phyloP scores from a whole-genome alignment of 116 monocot species.

The Trichopus zeylanicus region DNA sequence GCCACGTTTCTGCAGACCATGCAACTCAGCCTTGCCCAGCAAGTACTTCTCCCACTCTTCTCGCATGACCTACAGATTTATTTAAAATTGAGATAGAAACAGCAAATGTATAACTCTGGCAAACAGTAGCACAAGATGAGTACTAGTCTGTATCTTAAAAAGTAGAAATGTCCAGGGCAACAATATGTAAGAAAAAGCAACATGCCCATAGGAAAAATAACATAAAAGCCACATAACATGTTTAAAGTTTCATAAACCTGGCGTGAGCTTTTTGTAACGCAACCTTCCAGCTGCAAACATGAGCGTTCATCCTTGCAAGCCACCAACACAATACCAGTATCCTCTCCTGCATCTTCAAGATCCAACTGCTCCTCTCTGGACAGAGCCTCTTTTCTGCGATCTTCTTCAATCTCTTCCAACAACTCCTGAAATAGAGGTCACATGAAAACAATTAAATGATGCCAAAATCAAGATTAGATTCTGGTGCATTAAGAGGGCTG shows the following conservation, averaged over 20 bases:
- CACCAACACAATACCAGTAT: constrained; percentile 64
- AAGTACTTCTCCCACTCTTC: constrained; percentile 96
- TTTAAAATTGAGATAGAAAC: neutral
- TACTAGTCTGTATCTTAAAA: neutral
- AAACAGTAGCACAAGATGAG: neutral
- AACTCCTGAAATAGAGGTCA: constrained; percentile 60
- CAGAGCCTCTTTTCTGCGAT: constrained; percentile 29
- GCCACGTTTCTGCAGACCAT: constrained; percentile 48
- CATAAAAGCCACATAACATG: no score
- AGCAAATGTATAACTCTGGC: neutral
- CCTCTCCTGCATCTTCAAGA: constrained; percentile 20
- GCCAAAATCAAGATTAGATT: no score
- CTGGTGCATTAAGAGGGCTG: no score
- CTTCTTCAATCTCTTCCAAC: constrained; percentile 89
- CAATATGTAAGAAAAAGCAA: neutral
- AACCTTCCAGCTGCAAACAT: constrained; percentile 93
- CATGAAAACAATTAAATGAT: neutral
- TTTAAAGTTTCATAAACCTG: constrained; percentile 35
- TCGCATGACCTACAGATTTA: constrained; percentile 56
- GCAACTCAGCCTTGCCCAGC: constrained; percentile 71
- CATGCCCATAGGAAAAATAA: neutral
- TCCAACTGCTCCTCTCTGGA: constrained; percentile 16
- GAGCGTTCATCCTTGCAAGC: constrained; percentile 94
- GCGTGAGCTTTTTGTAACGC: constrained; percentile 51
- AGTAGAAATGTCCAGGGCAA: neutral